Conservation (phyloP, 768 basidiomycete species). For the Ramaria rubella region DNA sequence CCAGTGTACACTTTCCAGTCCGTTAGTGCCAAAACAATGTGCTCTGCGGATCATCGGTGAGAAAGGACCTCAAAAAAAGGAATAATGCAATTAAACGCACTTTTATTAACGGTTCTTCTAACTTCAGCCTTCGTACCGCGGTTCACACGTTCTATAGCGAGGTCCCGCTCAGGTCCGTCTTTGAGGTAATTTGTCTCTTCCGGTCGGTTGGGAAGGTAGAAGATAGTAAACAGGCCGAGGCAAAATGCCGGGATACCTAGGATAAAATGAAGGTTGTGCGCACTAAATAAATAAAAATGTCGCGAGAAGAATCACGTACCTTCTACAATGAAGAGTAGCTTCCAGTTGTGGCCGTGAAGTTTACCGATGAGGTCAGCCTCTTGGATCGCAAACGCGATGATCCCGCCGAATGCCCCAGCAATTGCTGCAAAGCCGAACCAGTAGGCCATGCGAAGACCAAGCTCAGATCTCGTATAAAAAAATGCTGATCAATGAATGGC, state of each 20-base stretch:
- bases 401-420: constrained; percentile 80
- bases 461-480: constrained; percentile 69
- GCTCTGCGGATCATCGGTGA: constrained; percentile 33
- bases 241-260: constrained; percentile 64
- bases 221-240: constrained; percentile 50
- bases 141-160: constrained; percentile 64
- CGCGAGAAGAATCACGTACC: constrained; percentile 28
- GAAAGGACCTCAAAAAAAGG: not conserved
- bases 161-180: constrained; percentile 27
- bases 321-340: constrained; percentile 67
- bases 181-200: constrained; percentile 59
- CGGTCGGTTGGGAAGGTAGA: constrained; percentile 62
- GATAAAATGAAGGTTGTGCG: not conserved
- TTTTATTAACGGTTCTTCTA: constrained; percentile 57
- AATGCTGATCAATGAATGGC: constrained; percentile 40
- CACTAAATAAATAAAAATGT: not conserved
- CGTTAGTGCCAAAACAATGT: constrained; percentile 52
- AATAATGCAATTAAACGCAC: constrained; percentile 26
- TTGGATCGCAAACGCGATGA: constrained; percentile 75
- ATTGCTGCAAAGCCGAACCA: constrained; percentile 84
- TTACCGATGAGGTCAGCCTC: constrained; percentile 34
- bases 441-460: constrained; percentile 70
- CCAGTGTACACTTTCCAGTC: constrained; percentile 72
- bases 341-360: constrained; percentile 45
- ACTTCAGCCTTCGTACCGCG: constrained; percentile 59